Percentiles rank a stretch among this genome's conserved stretches.
Conservation (phyloP, 2,329 filamentous ascomycete species). For the Emergomyces orientalis region DNA sequence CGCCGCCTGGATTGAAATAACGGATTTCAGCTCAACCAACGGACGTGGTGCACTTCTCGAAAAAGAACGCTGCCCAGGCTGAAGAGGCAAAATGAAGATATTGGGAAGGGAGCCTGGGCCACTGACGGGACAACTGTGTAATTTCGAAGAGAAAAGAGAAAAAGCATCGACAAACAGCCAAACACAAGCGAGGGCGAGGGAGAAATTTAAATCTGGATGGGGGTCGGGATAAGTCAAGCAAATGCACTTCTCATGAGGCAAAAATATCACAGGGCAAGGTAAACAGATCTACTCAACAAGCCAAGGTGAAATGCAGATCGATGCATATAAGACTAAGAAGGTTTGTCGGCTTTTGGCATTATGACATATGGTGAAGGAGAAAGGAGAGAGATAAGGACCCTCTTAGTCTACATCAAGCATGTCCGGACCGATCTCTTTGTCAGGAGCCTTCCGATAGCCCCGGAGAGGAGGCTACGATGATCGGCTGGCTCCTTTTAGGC, state of each 20-base stretch:
- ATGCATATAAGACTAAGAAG: constrained; percentile 13
- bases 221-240: background rate
- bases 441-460: constrained; percentile 10
- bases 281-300: constrained; percentile 11
- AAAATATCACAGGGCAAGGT: constrained; percentile 11
- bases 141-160: constrained; percentile 2
- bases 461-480: background rate
- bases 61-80: constrained; percentile 1
- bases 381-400: background rate
- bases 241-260: constrained; percentile 4
- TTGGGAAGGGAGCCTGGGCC: constrained; percentile 6
- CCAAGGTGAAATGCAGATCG: constrained; percentile 14
- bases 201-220: constrained; percentile 10
- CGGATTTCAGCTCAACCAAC: background rate
- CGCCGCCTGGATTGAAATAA: constrained; percentile 4
- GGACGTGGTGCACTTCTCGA: constrained; percentile 8
- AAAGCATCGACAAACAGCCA: constrained; percentile 5
- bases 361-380: constrained; percentile 5
- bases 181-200: constrained; percentile 11
- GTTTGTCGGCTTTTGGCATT: constrained; percentile 15
- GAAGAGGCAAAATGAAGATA: constrained; percentile 4
- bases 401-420: constrained; percentile 1
- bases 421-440: constrained; percentile 13
- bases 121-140: background rate
- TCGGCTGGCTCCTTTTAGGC: constrained; percentile 1